Base-by-base conservation (phyloP, 345 rosid genomes). In the Eucalyptus pauciflora region DNA sequence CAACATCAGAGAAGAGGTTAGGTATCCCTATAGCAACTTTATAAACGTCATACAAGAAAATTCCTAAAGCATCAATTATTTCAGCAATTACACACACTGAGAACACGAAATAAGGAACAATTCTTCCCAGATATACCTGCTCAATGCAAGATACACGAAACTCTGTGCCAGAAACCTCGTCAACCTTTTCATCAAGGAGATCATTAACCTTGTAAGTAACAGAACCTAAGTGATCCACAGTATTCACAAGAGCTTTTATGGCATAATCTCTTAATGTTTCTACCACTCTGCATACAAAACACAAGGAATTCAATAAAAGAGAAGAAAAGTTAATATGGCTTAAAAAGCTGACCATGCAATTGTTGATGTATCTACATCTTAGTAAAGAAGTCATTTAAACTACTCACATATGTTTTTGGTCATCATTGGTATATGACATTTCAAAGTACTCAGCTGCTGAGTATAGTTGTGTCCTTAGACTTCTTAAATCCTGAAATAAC, bases 391-490 rank as follows among this genome's bases (percentile, higher is more conserved):
- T 41, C 29, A 76, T 20, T 76, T 49, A 27, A 90, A 64, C 33
- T 90, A 91, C 97, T 94, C 92, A 97, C 99, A 94, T 92, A 37
- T 96, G 96, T 92, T 96, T 96, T 87, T 97, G 97, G 90, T 93
- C 96, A 89, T 97, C 99, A 41, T 95, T 94, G 79, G 95, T 91
- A 92, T 96, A 97, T 37, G 99, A 96, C 60, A 96, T 88, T 87
- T 97, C 99, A 79, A 96, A 97, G 92, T 97, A 97, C 92, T 97
- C 99, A 3, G 99, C 99, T 76, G 99, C 99, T 81, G 99, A 94
- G 89, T 97, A 97, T 87, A 97, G 91, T 88, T 97, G 99, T 88
- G 96, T 90, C 92, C 99, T 92, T 89, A 97, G 92, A 92, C 94
- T 97, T 91, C 95, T 96, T 93, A 97, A 92, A 93, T 97, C 99